These are phyloP conservation scores for Melanogaster broomeanus DNA, from an alignment of 768 basidiomycete genomes.

Conservation along the genomic window DNA sequence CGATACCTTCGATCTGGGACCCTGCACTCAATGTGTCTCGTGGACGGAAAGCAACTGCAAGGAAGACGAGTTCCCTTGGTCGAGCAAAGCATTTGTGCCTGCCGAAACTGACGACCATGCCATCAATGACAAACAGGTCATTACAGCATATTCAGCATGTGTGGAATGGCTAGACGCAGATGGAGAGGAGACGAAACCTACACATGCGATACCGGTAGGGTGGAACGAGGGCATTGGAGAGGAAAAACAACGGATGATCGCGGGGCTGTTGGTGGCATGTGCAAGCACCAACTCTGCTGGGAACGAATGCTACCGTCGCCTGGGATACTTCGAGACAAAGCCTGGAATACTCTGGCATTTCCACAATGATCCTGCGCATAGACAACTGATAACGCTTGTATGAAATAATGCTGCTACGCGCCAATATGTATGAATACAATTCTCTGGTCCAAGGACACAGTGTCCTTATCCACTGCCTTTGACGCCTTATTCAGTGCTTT, in stretches of 20 bases:
- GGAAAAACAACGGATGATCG: no score
- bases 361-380: background rate
- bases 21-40: background rate
- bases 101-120: no score
- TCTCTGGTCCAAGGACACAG: slow-evolving; percentile 26
- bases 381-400: background rate
- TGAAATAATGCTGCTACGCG: slow-evolving; percentile 4
- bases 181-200: no score
- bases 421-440: slow-evolving; percentile 31
- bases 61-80: background rate
- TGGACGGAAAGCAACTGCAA: background rate
- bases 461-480: slow-evolving; percentile 18
- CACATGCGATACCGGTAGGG: background rate
- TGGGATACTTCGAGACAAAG: no score
- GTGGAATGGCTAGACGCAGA: background rate
- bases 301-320: no score
- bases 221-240: no score
- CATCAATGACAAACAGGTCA: background rate
- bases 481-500: slow-evolving; percentile 19
- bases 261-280: no score
- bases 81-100: background rate
- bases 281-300: no score
- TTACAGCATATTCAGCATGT: background rate
- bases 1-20: background rate
- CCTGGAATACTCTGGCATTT: background rate